phyloP scores from a whole-genome alignment of 176 grass and related monocot species.

The Typha latifolia region DNA sequence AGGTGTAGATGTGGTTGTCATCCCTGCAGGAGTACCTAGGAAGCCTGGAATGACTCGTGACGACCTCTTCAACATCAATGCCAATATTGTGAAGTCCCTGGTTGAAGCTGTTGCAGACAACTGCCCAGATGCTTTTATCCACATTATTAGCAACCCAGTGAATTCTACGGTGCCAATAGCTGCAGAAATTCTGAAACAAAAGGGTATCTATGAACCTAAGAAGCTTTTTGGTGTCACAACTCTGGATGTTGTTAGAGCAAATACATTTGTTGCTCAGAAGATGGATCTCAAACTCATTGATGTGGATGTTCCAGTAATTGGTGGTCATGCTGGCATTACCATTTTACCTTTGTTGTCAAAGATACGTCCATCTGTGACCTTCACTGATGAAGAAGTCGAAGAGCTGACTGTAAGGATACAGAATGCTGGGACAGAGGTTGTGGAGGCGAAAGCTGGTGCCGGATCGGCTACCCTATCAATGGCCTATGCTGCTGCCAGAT shows the following conservation, averaged over 20 bases:
- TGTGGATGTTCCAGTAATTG: constrained; percentile 46
- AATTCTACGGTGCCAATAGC: constrained; percentile 43
- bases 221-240: constrained; percentile 52
- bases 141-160: constrained; percentile 30
- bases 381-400: constrained; percentile 35
- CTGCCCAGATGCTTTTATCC: constrained; percentile 33
- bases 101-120: constrained; percentile 43
- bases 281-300: constrained; percentile 36
- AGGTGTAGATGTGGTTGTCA: constrained; percentile 32
- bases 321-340: constrained; percentile 23
- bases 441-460: constrained; percentile 33
- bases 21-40: constrained; percentile 24
- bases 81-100: constrained; percentile 26
- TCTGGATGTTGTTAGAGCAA: constrained; percentile 42
- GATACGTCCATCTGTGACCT: constrained; percentile 23
- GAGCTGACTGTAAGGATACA: constrained; percentile 31
- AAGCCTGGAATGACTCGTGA: constrained; percentile 42
- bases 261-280: constrained; percentile 26
- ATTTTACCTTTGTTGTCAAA: constrained; percentile 47
- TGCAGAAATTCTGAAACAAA: constrained; percentile 32
- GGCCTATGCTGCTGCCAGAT: constrained; percentile 47
- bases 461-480: constrained; percentile 26
- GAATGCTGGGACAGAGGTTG: constrained; percentile 28
- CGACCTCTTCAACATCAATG: constrained; percentile 35
- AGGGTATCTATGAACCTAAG: constrained; percentile 34